Evolutionary conservation across 305 asterid genomes (phyloP).

Genomic region (Fraxinus paxiana): DNA sequence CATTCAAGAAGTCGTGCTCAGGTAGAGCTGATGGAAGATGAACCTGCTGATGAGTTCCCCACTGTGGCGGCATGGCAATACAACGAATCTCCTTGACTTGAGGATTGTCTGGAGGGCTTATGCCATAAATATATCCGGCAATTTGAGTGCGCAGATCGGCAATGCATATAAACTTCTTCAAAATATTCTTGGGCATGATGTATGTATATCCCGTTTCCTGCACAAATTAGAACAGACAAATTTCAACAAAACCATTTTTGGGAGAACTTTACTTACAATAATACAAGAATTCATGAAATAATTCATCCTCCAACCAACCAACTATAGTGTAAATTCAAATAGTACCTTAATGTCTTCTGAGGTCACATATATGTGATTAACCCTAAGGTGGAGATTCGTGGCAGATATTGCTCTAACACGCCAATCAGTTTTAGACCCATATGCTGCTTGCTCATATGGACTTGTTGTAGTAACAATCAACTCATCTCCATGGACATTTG

Average conservation of each 20-base stretch:
- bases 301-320: not conserved
- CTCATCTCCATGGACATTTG: conserved; percentile 94
- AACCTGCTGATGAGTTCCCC: conserved; percentile 99
- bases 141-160: conserved; percentile 96
- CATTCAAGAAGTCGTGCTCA: conserved; percentile 82
- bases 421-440: conserved; percentile 94
- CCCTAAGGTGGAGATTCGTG: conserved; percentile 92
- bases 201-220: conserved; percentile 99
- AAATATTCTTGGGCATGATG: conserved; percentile 92
- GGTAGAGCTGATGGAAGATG: conserved; percentile 90
- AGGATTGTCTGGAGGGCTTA: conserved; percentile 98
- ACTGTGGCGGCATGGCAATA: conserved; percentile 93
- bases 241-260: conserved; percentile 8
- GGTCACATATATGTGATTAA: conserved; percentile 93
- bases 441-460: conserved; percentile 92
- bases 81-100: conserved; percentile 99
- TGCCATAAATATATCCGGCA: conserved; percentile 86
- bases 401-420: conserved; percentile 99
- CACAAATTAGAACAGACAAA: conserved; percentile 25
- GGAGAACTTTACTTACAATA: not conserved
- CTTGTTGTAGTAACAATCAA: conserved; percentile 91
- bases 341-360: conserved; percentile 95
- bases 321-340: not conserved
- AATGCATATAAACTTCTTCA: conserved; percentile 95
- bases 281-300: conserved; percentile 15